Conservation (phyloP, 2,329 filamentous ascomycete species). For the Canariomyces notabilis region DNA sequence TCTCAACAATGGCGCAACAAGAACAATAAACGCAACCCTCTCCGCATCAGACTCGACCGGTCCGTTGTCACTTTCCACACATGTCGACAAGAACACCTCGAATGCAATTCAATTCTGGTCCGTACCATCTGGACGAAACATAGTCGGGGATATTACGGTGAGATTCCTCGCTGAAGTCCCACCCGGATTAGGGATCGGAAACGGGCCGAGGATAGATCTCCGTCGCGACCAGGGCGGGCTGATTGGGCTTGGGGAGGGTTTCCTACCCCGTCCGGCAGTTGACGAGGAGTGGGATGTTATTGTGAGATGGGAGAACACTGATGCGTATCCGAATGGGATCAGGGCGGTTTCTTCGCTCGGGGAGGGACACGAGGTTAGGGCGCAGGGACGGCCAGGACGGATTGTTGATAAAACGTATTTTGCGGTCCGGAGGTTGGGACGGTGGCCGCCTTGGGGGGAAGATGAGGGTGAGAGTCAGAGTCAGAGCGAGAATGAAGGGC, state of each 20-base stretch:
- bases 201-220: background rate
- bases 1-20: background rate
- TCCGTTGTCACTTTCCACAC: background rate
- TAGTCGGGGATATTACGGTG: background rate
- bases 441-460: background rate
- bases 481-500: no score
- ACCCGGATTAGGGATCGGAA: background rate
- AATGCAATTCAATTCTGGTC: background rate
- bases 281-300: background rate
- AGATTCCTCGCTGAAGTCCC: background rate
- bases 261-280: background rate
- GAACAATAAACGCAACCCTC: background rate
- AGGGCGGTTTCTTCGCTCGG: background rate
- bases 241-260: background rate
- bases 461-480: background rate
- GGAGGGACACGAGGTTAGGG: background rate
- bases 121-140: no score
- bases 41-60: background rate
- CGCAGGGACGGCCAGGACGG: no score
- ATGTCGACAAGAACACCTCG: background rate
- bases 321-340: background rate
- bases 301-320: background rate
- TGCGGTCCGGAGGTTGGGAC: background rate
- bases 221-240: background rate
- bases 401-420: background rate